phyloP scores from a whole-genome alignment of 2,329 filamentous ascomycete species.

The Nannizzia gypsea region DNA sequence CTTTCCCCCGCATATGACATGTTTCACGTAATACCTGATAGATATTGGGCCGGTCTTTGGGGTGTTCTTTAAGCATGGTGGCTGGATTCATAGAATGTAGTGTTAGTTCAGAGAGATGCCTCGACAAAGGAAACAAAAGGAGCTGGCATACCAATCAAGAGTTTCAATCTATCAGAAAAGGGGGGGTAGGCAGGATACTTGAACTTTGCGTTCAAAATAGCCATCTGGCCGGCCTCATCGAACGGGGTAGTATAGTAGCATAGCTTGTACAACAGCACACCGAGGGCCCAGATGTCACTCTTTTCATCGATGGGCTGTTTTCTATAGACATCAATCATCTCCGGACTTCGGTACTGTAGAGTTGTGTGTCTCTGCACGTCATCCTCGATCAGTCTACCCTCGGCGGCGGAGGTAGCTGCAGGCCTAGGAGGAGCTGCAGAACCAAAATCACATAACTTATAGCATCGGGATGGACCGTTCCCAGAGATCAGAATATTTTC shows the following conservation, averaged over 20 bases:
- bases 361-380: constrained; percentile 96
- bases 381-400: constrained; percentile 88
- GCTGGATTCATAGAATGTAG: constrained; percentile 37
- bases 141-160: constrained; percentile 60
- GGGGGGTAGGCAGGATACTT: constrained; percentile 77
- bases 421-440: constrained; percentile 74
- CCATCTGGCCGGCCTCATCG: constrained; percentile 93
- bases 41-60: constrained; percentile 72
- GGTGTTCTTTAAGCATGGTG: constrained; percentile 81
- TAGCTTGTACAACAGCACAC: constrained; percentile 90
- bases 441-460: constrained; percentile 98
- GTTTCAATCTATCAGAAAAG: constrained; percentile 83
- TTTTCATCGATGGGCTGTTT: constrained; percentile 97
- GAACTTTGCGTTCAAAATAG: constrained; percentile 90
- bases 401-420: constrained; percentile 72
- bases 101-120: constrained; percentile 5
- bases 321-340: constrained; percentile 97
- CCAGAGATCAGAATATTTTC: constrained; percentile 89
- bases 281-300: constrained; percentile 95
- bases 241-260: constrained; percentile 99
- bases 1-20: constrained; percentile 76
- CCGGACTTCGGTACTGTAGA: constrained; percentile 90
- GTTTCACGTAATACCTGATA: constrained; percentile 83
- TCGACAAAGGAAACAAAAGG: constrained; percentile 6
- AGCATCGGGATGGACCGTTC: constrained; percentile 54